A percentile compares a stretch with the other conserved stretches of the same genome.
phyloP scores from a whole-genome alignment of 768 basidiomycete genomes.

The Pleurotus cornucopiae region DNA sequence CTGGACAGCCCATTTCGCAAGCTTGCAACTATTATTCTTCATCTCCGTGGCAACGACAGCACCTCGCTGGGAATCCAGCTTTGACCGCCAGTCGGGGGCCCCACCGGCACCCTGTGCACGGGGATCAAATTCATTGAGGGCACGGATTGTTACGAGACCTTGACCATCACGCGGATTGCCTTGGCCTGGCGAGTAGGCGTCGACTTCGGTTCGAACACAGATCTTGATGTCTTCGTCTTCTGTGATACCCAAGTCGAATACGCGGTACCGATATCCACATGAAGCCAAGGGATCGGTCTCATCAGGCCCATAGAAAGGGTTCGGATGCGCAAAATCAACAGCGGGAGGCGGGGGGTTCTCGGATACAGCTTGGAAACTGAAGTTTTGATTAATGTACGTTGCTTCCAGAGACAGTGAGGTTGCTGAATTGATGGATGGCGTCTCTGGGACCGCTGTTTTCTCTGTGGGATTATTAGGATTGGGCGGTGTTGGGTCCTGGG shows the following conservation, averaged over 20 bases:
- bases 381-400: constrained; percentile 98
- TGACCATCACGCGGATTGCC: constrained; percentile 64
- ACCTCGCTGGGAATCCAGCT: constrained; percentile 92
- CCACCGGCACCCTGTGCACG: constrained; percentile 87
- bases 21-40: constrained; percentile 99
- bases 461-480: constrained; percentile 77
- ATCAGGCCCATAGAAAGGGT: constrained; percentile 93
- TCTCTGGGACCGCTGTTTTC: constrained; percentile 57
- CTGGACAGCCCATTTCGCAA: constrained; percentile 97
- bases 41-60: constrained; percentile 99
- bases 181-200: constrained; percentile 71
- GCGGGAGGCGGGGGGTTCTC: constrained; percentile 61
- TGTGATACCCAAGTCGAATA: constrained; percentile 87
- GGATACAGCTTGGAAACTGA: constrained; percentile 90
- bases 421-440: constrained; percentile 87
- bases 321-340: constrained; percentile 78
- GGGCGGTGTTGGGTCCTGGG: constrained; percentile 73
- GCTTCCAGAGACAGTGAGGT: constrained; percentile 94
- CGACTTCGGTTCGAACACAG: constrained; percentile 94
- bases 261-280: constrained; percentile 93
- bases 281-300: constrained; percentile 95
- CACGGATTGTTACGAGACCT: constrained; percentile 85
- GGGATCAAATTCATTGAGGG: constrained; percentile 95
- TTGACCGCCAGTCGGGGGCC: constrained; percentile 98
- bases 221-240: constrained; percentile 91